Evolutionary conservation across 2,329 filamentous ascomycete genomes (phyloP).

Genomic region (Macroventuria anomochaeta): DNA sequence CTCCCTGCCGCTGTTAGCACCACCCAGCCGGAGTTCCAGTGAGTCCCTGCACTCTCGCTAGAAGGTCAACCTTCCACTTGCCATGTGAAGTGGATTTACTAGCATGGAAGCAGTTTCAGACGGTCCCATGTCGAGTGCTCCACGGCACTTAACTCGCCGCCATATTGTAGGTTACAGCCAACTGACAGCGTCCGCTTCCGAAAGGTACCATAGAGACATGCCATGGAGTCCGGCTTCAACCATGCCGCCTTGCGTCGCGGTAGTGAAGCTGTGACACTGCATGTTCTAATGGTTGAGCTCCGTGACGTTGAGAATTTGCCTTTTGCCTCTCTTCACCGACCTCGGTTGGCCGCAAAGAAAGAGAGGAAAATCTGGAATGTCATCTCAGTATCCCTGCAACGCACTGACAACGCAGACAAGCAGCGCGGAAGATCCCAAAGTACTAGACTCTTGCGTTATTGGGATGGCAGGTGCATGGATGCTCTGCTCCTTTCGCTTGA

Average conservation of each 20-base stretch:
- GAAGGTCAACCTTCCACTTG: not conserved
- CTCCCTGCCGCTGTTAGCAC: slow-evolving; percentile 16
- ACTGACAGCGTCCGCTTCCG: slow-evolving; percentile 4
- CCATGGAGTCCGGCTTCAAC: not conserved
- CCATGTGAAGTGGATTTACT: slow-evolving; percentile 5
- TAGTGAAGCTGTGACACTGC: not conserved
- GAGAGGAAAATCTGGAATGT: slow-evolving; percentile 2
- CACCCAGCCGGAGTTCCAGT: slow-evolving; percentile 3
- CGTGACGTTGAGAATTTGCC: not conserved
- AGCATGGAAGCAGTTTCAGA: slow-evolving; percentile 10
- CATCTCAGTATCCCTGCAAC: slow-evolving; percentile 8
- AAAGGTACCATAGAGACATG: slow-evolving; percentile 1
- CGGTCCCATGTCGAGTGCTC: not conserved
- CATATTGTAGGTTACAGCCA: not conserved
- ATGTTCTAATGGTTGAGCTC: not conserved
- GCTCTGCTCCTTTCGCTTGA: slow-evolving; percentile 5
- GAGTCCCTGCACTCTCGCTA: slow-evolving; percentile 8
- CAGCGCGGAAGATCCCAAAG: not conserved
- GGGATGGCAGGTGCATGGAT: not conserved
- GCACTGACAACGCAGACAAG: slow-evolving; percentile 1
- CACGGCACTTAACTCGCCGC: not conserved
- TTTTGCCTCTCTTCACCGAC: not conserved
- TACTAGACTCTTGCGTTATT: slow-evolving; percentile 9
- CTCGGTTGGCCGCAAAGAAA: slow-evolving; percentile 1
- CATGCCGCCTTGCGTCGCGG: not conserved